These are phyloP conservation scores for Coemansia sp. DNA, from an alignment of 192 early-diverging fungal species.

Conservation along the genomic window DNA sequence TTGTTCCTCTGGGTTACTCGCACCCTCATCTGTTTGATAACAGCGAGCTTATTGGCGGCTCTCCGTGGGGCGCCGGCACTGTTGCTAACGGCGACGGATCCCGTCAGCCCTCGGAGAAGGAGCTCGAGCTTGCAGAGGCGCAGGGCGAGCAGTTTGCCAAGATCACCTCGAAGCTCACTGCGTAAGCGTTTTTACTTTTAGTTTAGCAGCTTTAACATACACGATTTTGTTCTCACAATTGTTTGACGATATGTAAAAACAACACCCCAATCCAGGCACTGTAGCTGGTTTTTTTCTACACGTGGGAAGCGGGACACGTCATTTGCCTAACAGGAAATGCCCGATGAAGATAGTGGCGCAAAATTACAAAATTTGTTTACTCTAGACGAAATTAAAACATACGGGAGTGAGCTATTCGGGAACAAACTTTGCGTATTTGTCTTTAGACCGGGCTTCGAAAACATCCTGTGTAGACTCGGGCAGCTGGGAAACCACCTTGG, in stretches of 20 bases:
- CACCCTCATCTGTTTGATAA: conserved; percentile 54
- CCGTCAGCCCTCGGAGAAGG: conserved; percentile 61
- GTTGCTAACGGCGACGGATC: conserved; percentile 66
- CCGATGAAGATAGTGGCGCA: too few relatives aligned
- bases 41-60: conserved; percentile 65
- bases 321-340: too few relatives aligned
- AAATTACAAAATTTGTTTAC: too few relatives aligned
- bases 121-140: conserved; percentile 55
- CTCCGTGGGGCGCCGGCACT: conserved; percentile 67
- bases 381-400: too few relatives aligned
- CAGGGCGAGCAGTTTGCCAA: conserved; percentile 64
- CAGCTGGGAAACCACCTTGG: conserved; percentile 70
- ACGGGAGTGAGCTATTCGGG: not conserved
- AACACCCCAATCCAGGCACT: too few relatives aligned
- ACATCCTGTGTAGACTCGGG: conserved; percentile 85
- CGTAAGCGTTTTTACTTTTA: conserved; percentile 1
- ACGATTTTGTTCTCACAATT: too few relatives aligned
- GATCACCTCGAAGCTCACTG: conserved; percentile 47
- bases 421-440: conserved; percentile 74
- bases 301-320: too few relatives aligned
- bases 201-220: too few relatives aligned
- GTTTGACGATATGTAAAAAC: too few relatives aligned
- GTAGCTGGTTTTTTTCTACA: too few relatives aligned
- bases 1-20: conserved; percentile 67
- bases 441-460: conserved; percentile 71